A percentile compares a stretch with the other conserved stretches of the same genome.
These are phyloP conservation scores for Candida ulmi DNA, from an alignment of 805 yeast species.

Conservation along the genomic window DNA sequence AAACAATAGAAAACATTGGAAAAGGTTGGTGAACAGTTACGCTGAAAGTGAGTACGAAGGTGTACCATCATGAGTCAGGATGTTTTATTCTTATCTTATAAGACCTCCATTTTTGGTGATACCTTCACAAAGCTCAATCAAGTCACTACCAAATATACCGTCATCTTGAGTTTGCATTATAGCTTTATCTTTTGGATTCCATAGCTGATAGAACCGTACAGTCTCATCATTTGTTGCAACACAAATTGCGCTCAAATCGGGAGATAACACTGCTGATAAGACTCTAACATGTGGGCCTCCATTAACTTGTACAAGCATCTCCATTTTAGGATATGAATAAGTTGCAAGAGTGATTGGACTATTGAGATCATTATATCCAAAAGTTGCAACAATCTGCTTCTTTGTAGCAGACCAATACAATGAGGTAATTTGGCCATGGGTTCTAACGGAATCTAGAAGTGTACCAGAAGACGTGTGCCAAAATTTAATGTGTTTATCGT, in stretches of 20 bases:
- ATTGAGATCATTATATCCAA: constrained; percentile 64
- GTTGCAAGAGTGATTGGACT: constrained; percentile 50
- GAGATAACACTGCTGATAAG: constrained; percentile 61
- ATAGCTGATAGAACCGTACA: constrained; percentile 65
- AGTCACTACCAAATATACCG: constrained; percentile 49
- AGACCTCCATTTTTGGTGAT: constrained; percentile 27
- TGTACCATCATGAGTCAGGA: constrained; percentile 60
- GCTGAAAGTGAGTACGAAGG: constrained; percentile 75
- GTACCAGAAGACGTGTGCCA: constrained; percentile 88
- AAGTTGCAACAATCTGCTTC: constrained; percentile 70
- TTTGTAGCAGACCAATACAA: constrained; percentile 65
- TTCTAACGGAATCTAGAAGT: constrained; percentile 45
- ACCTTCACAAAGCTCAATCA: constrained; percentile 57
- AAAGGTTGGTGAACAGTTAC: constrained; percentile 46
- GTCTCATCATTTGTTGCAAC: constrained; percentile 78
- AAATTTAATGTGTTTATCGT: constrained; percentile 72
- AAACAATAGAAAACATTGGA: constrained; percentile 63
- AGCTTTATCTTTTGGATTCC: constrained; percentile 42
- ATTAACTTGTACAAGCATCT: constrained; percentile 40
- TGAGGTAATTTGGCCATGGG: constrained; percentile 75
- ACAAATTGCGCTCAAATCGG: constrained; percentile 56
- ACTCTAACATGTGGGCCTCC: constrained; percentile 51
- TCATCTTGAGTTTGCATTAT: constrained; percentile 34
- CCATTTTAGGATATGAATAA: constrained; percentile 64
- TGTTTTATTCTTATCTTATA: constrained; percentile 17